Percentiles rank a stretch among this genome's conserved stretches.
Evolutionary conservation across 1,284 basidiomycete species (phyloP).

Genomic region (Sutorius eximius): DNA sequence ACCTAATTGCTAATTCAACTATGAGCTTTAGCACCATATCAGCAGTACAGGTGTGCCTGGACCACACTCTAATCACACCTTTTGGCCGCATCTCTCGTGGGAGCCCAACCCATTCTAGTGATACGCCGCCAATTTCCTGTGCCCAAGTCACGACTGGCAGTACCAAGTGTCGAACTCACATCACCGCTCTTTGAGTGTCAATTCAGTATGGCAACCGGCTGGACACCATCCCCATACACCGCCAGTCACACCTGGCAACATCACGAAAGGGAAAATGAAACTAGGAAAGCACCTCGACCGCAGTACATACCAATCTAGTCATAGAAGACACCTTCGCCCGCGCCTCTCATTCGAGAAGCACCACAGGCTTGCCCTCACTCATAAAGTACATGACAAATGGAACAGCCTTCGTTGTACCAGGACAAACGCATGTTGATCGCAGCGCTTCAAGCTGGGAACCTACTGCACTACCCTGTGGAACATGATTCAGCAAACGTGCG

Average conservation of each 20-base stretch:
- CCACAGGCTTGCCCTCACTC: neutral
- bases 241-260: neutral
- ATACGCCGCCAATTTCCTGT: neutral
- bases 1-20: neutral
- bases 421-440: neutral
- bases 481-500: too few species aligned
- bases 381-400: neutral
- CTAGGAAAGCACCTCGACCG: neutral
- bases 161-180: neutral
- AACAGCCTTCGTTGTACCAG: neutral
- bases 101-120: neutral
- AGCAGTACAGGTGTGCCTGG: neutral
- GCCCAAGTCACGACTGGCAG: neutral
- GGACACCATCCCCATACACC: neutral
- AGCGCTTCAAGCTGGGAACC: neutral
- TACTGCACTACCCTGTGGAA: too few species aligned
- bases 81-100: neutral
- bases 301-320: neutral
- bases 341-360: neutral
- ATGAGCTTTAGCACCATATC: neutral
- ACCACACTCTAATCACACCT: neutral
- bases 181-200: neutral
- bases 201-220: neutral
- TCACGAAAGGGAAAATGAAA: neutral
- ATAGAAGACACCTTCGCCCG: neutral